phyloP scores from a whole-genome alignment of 2,329 filamentous ascomycete genomes.

The Cladophialophora psammophila region DNA sequence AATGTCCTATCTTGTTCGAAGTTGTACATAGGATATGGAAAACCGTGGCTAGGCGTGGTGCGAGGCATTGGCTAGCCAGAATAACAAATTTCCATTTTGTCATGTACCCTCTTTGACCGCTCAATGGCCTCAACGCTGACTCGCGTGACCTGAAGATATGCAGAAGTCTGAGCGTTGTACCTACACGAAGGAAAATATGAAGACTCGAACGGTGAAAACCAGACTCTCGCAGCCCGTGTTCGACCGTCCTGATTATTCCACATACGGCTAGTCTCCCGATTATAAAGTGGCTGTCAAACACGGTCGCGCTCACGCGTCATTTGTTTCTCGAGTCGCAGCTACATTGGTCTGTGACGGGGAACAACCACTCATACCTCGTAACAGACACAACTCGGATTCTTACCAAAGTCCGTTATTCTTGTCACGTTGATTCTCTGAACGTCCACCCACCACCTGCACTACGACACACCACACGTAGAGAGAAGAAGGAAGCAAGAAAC shows the following conservation, averaged over 20 bases:
- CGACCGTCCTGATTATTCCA: background rate
- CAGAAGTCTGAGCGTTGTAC: background rate
- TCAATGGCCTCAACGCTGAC: background rate
- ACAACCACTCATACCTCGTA: background rate
- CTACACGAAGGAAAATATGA: background rate
- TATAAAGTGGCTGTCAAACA: background rate
- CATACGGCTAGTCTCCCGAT: background rate
- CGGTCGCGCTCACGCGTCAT: conserved; percentile 20
- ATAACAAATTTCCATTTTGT: conserved; percentile 21
- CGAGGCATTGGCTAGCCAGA: conserved; percentile 32
- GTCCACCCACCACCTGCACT: background rate
- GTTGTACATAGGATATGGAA: conserved; percentile 26
- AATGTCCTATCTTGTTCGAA: conserved; percentile 27
- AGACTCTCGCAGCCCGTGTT: no score
- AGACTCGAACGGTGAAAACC: background rate
- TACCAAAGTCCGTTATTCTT: background rate
- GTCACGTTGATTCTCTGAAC: background rate
- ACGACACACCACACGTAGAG: background rate
- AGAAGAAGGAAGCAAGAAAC: background rate
- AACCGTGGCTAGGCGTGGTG: conserved; percentile 15
- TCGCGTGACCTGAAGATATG: background rate
- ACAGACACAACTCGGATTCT: background rate
- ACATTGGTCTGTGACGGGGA: background rate
- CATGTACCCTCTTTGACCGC: conserved; percentile 1
- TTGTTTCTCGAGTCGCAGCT: background rate